These are phyloP conservation scores for Chaetomium fimeti DNA, from an alignment of 495 filamentous ascomycete species.

Conservation along the genomic window DNA sequence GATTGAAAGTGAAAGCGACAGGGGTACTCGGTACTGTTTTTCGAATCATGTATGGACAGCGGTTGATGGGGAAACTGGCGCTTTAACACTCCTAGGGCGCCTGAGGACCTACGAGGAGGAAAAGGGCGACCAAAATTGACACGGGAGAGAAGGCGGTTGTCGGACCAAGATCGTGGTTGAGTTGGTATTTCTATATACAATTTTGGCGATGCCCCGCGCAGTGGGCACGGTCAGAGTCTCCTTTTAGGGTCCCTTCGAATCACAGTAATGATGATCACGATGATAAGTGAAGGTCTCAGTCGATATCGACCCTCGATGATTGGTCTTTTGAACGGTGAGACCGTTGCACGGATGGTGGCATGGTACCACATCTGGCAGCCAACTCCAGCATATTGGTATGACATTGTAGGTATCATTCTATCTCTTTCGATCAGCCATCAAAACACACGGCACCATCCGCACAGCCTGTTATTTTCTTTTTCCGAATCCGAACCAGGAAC, in stretches of 20 bases:
- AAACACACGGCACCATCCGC: background rate
- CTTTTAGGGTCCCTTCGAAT: background rate
- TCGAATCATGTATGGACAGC: background rate
- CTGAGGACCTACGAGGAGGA: background rate
- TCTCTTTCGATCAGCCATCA: background rate
- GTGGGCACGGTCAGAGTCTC: background rate
- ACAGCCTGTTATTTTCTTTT: slow-evolving; percentile 12
- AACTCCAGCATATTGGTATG: background rate
- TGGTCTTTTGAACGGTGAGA: no score
- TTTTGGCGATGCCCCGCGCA: slow-evolving; percentile 8
- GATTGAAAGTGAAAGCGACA: background rate
- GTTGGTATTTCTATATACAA: background rate
- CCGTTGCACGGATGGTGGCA: no score
- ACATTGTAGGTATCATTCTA: slow-evolving; percentile 18
- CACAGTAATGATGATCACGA: background rate
- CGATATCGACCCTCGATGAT: background rate
- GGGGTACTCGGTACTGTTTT: background rate
- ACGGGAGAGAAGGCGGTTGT: background rate
- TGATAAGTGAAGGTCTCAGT: background rate
- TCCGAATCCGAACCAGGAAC: slow-evolving; percentile 13
- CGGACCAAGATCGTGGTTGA: background rate
- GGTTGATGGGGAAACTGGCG: background rate
- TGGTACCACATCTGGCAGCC: background rate
- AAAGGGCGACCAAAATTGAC: background rate
- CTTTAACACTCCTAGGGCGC: background rate